Percentiles rank a stretch among this genome's conserved stretches.
Conservation (phyloP, 257 asterid genomes). For the Buddleja alternifolia region DNA sequence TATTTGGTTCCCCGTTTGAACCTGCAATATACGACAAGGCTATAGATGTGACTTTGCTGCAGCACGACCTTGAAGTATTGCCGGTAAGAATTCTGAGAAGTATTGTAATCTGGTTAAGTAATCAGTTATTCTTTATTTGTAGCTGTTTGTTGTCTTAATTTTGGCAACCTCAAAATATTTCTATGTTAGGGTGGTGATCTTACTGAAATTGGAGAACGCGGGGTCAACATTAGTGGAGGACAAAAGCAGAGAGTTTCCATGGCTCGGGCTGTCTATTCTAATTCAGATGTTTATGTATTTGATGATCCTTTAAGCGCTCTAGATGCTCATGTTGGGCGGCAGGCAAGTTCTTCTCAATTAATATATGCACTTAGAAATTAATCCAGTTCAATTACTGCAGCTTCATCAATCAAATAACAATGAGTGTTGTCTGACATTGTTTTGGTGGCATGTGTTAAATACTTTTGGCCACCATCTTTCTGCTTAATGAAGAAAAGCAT, state of each 20-base stretch:
- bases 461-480: no score
- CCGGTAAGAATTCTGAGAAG: slow-evolving; percentile 58
- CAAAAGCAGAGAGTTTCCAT: slow-evolving; percentile 98
- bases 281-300: slow-evolving; percentile 89
- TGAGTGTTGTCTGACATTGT: no score
- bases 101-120: slow-evolving; percentile 9
- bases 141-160: slow-evolving; percentile 15
- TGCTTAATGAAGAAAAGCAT: no score
- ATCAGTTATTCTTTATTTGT: slow-evolving; percentile 14
- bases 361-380: background rate
- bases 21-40: slow-evolving; percentile 68
- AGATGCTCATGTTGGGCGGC: slow-evolving; percentile 97
- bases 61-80: slow-evolving; percentile 85
- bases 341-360: slow-evolving; percentile 52
- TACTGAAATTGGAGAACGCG: slow-evolving; percentile 99
- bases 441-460: no score
- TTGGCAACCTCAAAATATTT: slow-evolving; percentile 14
- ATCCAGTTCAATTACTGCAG: no score
- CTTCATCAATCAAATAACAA: no score
- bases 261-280: slow-evolving; percentile 96
- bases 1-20: slow-evolving; percentile 76
- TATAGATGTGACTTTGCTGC: slow-evolving; percentile 75
- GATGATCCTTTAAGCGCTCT: slow-evolving; percentile 99
- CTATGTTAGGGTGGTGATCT: slow-evolving; percentile 87
- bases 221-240: slow-evolving; percentile 99